Evolutionary conservation across 305 asterid genomes (phyloP).

Genomic region (Fraxinus sp.): DNA sequence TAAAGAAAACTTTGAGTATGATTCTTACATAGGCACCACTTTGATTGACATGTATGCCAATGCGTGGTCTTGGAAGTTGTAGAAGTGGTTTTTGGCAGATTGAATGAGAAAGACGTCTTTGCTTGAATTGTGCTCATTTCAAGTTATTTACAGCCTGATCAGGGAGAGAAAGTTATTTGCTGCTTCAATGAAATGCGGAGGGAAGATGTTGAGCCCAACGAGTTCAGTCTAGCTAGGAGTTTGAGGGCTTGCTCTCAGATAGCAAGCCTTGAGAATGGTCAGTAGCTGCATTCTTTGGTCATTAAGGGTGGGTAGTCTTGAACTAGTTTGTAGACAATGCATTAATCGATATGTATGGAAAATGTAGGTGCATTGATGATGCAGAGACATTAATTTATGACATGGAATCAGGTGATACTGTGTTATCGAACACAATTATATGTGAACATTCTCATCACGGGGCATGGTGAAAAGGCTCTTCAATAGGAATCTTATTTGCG

Average conservation of each 20-base stretch:
- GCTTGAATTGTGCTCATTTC: no score
- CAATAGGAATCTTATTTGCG: slow-evolving; percentile 61
- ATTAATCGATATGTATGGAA: slow-evolving; percentile 74
- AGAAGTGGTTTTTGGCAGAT: no score
- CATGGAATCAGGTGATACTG: slow-evolving; percentile 43
- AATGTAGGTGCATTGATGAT: slow-evolving; percentile 66
- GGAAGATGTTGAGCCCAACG: no score
- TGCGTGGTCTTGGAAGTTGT: no score
- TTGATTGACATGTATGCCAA: no score
- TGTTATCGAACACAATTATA: slow-evolving; percentile 82
- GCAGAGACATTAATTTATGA: slow-evolving; percentile 57
- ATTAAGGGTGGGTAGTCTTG: slow-evolving; percentile 50
- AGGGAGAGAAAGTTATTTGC: no score
- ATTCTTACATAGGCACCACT: no score
- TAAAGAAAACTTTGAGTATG: no score
- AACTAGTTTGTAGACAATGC: slow-evolving; percentile 63
- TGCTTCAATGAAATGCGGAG: no score
- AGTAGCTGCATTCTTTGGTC: slow-evolving; percentile 61
- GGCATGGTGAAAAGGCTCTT: slow-evolving; percentile 59
- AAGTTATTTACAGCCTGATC: no score
- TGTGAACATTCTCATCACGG: slow-evolving; percentile 70
- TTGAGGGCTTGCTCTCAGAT: slow-evolving; percentile 62
- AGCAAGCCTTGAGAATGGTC: slow-evolving; percentile 66
- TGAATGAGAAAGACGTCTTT: no score
- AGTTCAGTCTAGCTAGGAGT: slow-evolving; percentile 25